These are phyloP conservation scores for Aspergillus cristatus DNA, from an alignment of 495 filamentous ascomycete genomes.

Conservation along the genomic window DNA sequence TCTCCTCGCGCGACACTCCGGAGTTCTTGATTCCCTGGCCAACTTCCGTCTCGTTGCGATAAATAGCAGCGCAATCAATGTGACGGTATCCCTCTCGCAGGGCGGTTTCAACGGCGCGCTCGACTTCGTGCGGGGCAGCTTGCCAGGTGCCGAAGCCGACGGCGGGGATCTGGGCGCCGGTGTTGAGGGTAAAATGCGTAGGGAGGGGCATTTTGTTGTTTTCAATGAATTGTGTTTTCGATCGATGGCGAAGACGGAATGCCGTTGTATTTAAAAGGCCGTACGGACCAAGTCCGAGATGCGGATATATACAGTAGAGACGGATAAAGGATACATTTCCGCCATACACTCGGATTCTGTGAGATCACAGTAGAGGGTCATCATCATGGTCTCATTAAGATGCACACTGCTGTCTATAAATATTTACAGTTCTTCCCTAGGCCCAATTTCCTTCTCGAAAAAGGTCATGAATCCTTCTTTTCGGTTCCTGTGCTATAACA, in stretches of 20 bases:
- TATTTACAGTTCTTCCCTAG: no score
- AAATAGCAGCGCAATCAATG: slow-evolving; percentile 62
- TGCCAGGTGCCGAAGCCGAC: slow-evolving; percentile 30
- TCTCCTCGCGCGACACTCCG: slow-evolving; percentile 48
- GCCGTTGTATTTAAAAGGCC: no score
- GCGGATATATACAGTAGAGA: no score
- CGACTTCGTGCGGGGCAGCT: slow-evolving; percentile 25
- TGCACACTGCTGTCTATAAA: no score
- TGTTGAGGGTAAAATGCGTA: slow-evolving; percentile 35
- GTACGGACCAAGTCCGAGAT: no score
- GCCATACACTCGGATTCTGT: no score
- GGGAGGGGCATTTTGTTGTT: slow-evolving; percentile 20
- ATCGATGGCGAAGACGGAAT: no score
- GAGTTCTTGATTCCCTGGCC: slow-evolving; percentile 51
- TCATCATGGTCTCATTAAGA: no score
- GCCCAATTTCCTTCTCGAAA: no score
- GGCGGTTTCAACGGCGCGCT: slow-evolving; percentile 26
- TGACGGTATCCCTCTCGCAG: slow-evolving; percentile 58
- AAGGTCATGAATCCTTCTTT: neutral
- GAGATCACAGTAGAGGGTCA: no score
- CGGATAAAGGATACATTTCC: no score
- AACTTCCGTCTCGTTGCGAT: slow-evolving; percentile 60
- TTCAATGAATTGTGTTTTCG: neutral
- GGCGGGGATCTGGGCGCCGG: slow-evolving; percentile 29
- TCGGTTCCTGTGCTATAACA: neutral